Conservation (phyloP, 2,329 filamentous ascomycete species). For the Penicillium sp. region DNA sequence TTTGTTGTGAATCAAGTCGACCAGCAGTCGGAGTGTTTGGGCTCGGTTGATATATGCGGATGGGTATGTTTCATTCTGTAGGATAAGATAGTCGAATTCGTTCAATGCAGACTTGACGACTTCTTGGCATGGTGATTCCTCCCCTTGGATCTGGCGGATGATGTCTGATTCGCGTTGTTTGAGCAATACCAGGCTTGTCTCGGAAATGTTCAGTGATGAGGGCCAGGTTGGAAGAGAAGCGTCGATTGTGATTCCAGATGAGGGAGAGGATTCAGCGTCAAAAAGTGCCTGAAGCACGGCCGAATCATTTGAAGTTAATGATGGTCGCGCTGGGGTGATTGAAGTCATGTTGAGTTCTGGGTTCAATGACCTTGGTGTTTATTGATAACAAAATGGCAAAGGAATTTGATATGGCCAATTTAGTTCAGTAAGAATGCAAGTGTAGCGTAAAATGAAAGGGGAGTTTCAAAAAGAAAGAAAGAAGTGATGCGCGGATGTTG, state of each 20-base stretch:
- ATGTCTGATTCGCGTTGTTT: slow-evolving; percentile 44
- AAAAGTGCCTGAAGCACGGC: slow-evolving; percentile 50
- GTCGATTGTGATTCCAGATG: slow-evolving; percentile 42
- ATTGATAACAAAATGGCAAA: no score
- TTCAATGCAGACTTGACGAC: slow-evolving; percentile 36
- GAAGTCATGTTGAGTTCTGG: slow-evolving; percentile 19
- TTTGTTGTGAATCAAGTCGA: slow-evolving; percentile 23
- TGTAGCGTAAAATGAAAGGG: no score
- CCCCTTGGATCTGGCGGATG: slow-evolving; percentile 39
- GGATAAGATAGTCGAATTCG: slow-evolving; percentile 47
- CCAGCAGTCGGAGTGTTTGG: slow-evolving; percentile 48
- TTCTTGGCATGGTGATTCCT: slow-evolving; percentile 17
- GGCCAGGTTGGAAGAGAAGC: slow-evolving; percentile 44
- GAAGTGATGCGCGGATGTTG: slow-evolving; percentile 1
- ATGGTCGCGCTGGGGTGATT: slow-evolving; percentile 25
- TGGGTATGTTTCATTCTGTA: slow-evolving; percentile 51
- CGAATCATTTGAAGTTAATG: slow-evolving; percentile 47
- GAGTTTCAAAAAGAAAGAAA: background rate
- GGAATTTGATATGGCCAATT: background rate
- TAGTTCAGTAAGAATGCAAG: background rate
- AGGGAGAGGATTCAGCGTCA: slow-evolving; percentile 47
- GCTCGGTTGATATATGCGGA: slow-evolving; percentile 60
- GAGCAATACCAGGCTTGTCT: slow-evolving; percentile 38
- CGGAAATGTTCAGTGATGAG: slow-evolving; percentile 36
- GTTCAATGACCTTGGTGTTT: background rate